A percentile compares a stretch with the other conserved stretches of the same genome.
These are phyloP conservation scores for Pachyrhizus erosus DNA, from an alignment of 306 rosid genomes.

Conservation along the genomic window DNA sequence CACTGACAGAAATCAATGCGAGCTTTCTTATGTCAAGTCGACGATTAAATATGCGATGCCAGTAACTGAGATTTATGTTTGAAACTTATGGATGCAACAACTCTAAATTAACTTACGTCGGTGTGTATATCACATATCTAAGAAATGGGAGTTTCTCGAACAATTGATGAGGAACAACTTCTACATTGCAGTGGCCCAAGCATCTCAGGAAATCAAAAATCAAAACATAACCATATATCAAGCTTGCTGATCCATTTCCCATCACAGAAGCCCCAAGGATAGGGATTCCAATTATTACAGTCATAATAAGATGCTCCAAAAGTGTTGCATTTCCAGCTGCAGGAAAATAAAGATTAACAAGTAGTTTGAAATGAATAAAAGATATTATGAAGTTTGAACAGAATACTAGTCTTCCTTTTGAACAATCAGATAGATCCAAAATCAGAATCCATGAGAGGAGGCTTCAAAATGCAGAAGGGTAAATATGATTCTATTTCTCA, in stretches of 20 bases:
- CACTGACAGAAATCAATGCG: constrained; percentile 28
- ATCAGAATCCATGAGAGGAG: neutral
- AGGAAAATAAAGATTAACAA: neutral
- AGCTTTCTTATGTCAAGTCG: neutral
- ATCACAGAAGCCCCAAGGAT: constrained; percentile 59
- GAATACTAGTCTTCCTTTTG: neutral
- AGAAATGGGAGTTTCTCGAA: constrained; percentile 67
- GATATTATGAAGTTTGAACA: neutral
- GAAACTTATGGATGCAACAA: neutral
- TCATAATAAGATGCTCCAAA: constrained; percentile 70
- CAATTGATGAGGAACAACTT: constrained; percentile 64
- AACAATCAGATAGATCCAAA: neutral
- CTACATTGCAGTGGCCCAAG: constrained; percentile 83
- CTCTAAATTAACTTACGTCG: constrained; percentile 69
- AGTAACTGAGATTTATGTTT: neutral
- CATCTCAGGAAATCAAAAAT: constrained; percentile 79
- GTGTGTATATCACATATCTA: constrained; percentile 77
- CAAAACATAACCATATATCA: constrained; percentile 62
- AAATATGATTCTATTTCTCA: constrained; percentile 39
- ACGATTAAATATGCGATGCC: constrained; percentile 12
- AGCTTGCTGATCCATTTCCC: constrained; percentile 74
- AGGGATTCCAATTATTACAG: constrained; percentile 70
- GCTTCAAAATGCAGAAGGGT: neutral
- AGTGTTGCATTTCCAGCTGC: constrained; percentile 84
- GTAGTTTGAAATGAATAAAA: neutral